A percentile compares a stretch with the other conserved stretches of the same genome.
Evolutionary conservation across 2,329 filamentous ascomycete genomes (phyloP).

Genomic region (Trichoderma arundinaceum): DNA sequence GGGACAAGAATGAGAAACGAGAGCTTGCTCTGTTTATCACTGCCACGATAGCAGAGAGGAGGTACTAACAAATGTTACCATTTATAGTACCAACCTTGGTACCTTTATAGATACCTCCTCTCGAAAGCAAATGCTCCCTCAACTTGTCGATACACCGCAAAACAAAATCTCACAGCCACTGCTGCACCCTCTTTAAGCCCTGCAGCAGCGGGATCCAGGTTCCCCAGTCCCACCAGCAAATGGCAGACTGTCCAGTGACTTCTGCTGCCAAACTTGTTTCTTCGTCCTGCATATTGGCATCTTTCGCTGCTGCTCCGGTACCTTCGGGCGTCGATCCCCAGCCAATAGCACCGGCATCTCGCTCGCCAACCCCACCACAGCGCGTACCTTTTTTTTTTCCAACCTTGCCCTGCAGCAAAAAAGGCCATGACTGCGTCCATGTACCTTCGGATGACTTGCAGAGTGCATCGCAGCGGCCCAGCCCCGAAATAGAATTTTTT

Average conservation of each 20-base stretch:
- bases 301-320: background rate
- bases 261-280: background rate
- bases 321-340: background rate
- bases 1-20: too few species aligned
- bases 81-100: too few species aligned
- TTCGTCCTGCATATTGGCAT: slow-evolving; percentile 24
- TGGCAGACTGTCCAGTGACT: slow-evolving; percentile 20
- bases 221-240: slow-evolving; percentile 10
- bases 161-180: background rate
- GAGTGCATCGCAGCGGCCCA: slow-evolving; percentile 26
- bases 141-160: too few species aligned
- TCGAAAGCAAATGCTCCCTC: too few species aligned
- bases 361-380: slow-evolving; percentile 10
- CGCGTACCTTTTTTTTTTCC: slow-evolving; percentile 7
- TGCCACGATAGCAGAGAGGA: too few species aligned
- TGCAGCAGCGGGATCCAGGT: background rate
- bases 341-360: slow-evolving; percentile 7
- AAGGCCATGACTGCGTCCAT: background rate
- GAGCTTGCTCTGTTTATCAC: too few species aligned
- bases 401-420: slow-evolving; percentile 15
- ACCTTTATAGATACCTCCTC: too few species aligned
- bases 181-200: background rate
- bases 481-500: slow-evolving; percentile 8
- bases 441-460: slow-evolving; percentile 24
- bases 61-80: too few species aligned